Evolutionary conservation across 106 monocot genomes (phyloP).

Genomic region (Apostasia shenzhenica): DNA sequence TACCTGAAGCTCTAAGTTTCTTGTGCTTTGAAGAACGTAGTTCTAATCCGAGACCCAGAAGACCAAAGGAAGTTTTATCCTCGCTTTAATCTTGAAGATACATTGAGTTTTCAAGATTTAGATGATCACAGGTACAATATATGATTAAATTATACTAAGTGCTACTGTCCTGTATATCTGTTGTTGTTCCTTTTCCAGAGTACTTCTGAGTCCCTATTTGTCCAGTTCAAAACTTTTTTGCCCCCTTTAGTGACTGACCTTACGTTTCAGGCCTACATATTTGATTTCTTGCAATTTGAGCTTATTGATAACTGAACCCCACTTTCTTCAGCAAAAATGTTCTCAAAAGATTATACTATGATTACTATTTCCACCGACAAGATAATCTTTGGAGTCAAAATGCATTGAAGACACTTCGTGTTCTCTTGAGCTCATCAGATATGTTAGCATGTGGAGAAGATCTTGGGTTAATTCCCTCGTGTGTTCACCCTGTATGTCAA

Average conservation of each 20-base stretch:
- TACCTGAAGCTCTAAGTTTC: not conserved
- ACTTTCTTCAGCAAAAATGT: slow-evolving; percentile 67
- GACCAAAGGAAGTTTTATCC: slow-evolving; percentile 82
- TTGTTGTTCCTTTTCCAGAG: too few species aligned
- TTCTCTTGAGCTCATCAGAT: slow-evolving; percentile 79
- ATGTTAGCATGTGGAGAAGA: slow-evolving; percentile 98
- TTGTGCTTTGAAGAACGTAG: slow-evolving; percentile 59
- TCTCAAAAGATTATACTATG: slow-evolving; percentile 75
- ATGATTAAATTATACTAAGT: not conserved
- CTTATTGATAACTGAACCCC: not conserved
- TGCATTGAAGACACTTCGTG: slow-evolving; percentile 89
- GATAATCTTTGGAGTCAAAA: slow-evolving; percentile 89
- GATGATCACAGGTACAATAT: slow-evolving; percentile 67
- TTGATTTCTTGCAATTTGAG: not conserved
- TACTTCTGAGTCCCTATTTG: too few species aligned
- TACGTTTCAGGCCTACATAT: too few species aligned
- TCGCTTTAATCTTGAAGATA: slow-evolving; percentile 86
- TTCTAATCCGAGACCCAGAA: slow-evolving; percentile 90
- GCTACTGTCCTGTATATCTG: too few species aligned
- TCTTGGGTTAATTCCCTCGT: slow-evolving; percentile 83
- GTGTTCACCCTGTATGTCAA: slow-evolving; percentile 69
- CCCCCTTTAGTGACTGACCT: too few species aligned
- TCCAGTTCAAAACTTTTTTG: too few species aligned
- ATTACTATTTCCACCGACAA: slow-evolving; percentile 94
- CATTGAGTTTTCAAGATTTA: slow-evolving; percentile 76